Percentiles rank a stretch among this genome's conserved stretches.
Evolutionary conservation across 352 stramenopile genomes (phyloP).

Genomic region (Sclerospora graminicola): DNA sequence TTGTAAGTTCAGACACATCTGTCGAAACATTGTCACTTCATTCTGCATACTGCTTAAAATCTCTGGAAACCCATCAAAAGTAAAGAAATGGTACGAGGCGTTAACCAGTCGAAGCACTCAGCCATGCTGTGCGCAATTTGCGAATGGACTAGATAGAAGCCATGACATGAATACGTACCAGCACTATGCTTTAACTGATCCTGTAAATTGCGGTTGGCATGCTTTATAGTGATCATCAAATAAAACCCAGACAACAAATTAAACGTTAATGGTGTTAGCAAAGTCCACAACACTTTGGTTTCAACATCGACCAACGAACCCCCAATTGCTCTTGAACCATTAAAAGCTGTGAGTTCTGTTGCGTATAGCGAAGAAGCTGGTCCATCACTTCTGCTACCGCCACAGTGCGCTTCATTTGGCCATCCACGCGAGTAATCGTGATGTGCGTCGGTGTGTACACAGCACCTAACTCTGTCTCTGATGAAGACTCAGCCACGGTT

Average conservation of each 20-base stretch:
- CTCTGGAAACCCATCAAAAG: constrained; percentile 19
- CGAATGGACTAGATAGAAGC: constrained; percentile 6
- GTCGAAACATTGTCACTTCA: constrained; percentile 72
- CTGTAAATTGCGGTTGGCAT: constrained; percentile 56
- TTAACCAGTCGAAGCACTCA: constrained; percentile 6
- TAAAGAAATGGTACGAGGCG: constrained; percentile 5
- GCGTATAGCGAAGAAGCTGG: constrained; percentile 53
- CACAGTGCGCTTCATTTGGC: constrained; percentile 63
- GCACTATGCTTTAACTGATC: constrained; percentile 54
- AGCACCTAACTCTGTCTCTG: constrained; percentile 30
- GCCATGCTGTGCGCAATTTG: background rate
- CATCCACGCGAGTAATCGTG: constrained; percentile 59
- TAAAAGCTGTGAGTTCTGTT: constrained; percentile 56
- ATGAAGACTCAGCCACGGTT: constrained; percentile 12
- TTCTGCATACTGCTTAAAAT: constrained; percentile 61
- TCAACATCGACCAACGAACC: constrained; percentile 19
- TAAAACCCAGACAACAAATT: constrained; percentile 1
- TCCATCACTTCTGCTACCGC: constrained; percentile 75
- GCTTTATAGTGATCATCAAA: constrained; percentile 12
- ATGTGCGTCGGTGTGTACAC: constrained; percentile 64
- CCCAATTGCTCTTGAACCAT: constrained; percentile 53
- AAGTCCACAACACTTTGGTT: background rate
- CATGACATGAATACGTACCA: constrained; percentile 23
- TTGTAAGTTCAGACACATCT: constrained; percentile 77
- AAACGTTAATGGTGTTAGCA: constrained; percentile 1